A percentile compares a stretch with the other conserved stretches of the same genome.
These are phyloP conservation scores for Colletotrichum sp. DNA, from an alignment of 2,329 filamentous ascomycete genomes.

Conservation along the genomic window DNA sequence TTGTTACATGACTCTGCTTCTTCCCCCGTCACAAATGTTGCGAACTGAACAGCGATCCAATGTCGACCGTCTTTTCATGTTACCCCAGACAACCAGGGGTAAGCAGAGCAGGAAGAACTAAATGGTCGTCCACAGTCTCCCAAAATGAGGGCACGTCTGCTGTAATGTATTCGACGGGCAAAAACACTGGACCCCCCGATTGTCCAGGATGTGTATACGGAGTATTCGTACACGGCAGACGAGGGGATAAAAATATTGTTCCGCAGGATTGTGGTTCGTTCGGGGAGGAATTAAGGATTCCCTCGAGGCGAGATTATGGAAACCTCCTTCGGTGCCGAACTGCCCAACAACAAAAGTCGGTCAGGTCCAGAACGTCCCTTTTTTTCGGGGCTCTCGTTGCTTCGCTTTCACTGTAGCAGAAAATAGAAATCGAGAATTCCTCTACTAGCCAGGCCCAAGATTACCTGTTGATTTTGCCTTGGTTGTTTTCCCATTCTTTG, in stretches of 20 bases:
- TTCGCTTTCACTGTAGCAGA: background rate
- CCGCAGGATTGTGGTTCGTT: background rate
- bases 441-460: background rate
- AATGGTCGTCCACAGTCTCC: background rate
- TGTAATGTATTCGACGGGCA: constrained; percentile 1
- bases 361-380: background rate
- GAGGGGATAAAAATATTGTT: background rate
- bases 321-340: background rate
- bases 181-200: background rate
- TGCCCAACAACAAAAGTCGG: background rate
- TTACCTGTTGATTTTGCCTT: background rate
- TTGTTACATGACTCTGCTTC: background rate
- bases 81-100: background rate
- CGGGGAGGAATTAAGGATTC: background rate
- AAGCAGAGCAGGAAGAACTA: background rate
- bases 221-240: background rate
- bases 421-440: background rate
- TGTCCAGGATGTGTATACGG: background rate
- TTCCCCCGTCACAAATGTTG: background rate
- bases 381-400: background rate
- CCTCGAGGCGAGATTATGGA: background rate
- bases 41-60: background rate
- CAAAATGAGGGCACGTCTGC: background rate
- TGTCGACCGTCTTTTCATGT: constrained; percentile 7
- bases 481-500: background rate